These are phyloP conservation scores for Setaria italica DNA, from an alignment of 202 grass and related monocot species.

Conservation along the genomic window DNA sequence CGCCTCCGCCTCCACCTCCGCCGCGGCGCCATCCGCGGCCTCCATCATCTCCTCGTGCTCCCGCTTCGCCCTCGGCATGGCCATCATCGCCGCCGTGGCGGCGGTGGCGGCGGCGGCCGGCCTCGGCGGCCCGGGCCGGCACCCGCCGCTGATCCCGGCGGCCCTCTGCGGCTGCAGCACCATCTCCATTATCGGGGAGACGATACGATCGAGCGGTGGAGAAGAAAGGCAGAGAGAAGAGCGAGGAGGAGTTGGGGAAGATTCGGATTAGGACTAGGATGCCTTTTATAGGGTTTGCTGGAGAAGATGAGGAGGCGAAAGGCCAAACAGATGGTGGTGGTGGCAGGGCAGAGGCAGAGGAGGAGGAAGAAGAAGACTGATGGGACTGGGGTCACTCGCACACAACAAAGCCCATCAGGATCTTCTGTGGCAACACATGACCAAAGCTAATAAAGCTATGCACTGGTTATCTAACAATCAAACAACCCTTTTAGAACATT, in stretches of 20 bases:
- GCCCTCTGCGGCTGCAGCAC: slow-evolving; percentile 25
- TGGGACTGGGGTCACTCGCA: not conserved
- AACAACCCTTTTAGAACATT: too few species aligned
- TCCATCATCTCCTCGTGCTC: not conserved
- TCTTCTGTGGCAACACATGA: not conserved
- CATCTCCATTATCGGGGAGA: slow-evolving; percentile 23
- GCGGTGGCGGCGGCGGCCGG: too few species aligned
- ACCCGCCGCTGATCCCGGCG: not conserved
- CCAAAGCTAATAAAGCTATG: not conserved
- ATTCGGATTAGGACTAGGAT: slow-evolving; percentile 29
- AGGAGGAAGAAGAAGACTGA: not conserved
- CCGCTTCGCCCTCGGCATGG: not conserved
- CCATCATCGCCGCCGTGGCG: not conserved
- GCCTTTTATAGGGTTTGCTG: slow-evolving; percentile 50
- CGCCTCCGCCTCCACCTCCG: not conserved
- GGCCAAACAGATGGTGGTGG: not conserved
- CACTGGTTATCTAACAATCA: not conserved
- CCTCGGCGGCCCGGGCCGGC: not conserved
- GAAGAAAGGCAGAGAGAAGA: too few species aligned
- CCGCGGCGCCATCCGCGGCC: not conserved
- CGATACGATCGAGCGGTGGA: not conserved
- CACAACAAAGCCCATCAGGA: not conserved
- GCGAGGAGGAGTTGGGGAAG: slow-evolving; percentile 9
- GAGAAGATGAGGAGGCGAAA: slow-evolving; percentile 3
- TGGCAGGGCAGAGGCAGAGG: not conserved